phyloP scores from a whole-genome alignment of 306 rosid genomes.

The Begonia masoniana region DNA sequence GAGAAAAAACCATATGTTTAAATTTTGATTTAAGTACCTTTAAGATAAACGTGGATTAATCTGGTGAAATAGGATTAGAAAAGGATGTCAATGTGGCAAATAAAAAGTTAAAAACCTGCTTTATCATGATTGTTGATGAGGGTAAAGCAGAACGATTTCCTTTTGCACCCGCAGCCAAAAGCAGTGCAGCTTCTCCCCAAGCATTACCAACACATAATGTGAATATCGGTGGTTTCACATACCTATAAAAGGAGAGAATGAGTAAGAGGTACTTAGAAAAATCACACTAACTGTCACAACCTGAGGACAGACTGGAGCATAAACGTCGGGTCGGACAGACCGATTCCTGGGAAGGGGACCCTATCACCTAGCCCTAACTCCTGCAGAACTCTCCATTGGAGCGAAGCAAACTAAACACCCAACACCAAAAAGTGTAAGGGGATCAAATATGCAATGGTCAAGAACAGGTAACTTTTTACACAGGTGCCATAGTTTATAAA shows the following conservation, averaged over 20 bases:
- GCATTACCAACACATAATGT: constrained; percentile 95
- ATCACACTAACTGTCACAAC: background rate
- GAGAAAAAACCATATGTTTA: background rate
- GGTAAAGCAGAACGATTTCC: constrained; percentile 97
- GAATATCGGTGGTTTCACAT: constrained; percentile 79
- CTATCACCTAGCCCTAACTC: background rate
- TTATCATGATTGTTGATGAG: constrained; percentile 90
- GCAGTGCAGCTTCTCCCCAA: constrained; percentile 99
- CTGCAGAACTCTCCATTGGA: background rate
- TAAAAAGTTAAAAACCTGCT: constrained; percentile 41
- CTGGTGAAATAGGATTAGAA: background rate
- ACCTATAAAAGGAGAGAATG: constrained; percentile 28
- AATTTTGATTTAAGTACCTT: background rate
- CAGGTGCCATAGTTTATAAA: too few relatives aligned
- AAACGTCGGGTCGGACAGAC: too few relatives aligned
- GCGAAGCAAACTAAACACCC: too few relatives aligned
- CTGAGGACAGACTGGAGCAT: too few relatives aligned
- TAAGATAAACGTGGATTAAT: background rate
- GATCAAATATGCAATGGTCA: too few relatives aligned
- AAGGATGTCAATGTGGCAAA: constrained; percentile 7
- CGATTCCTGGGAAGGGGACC: too few relatives aligned
- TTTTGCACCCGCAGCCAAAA: constrained; percentile 87
- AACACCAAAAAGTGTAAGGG: too few relatives aligned
- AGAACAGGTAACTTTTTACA: too few relatives aligned
- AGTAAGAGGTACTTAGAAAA: background rate